Evolutionary conservation across 176 grass and related monocot genomes (phyloP), one percentile per base, ranked within the genome.

Genomic region (Juncus inflexus): DNA sequence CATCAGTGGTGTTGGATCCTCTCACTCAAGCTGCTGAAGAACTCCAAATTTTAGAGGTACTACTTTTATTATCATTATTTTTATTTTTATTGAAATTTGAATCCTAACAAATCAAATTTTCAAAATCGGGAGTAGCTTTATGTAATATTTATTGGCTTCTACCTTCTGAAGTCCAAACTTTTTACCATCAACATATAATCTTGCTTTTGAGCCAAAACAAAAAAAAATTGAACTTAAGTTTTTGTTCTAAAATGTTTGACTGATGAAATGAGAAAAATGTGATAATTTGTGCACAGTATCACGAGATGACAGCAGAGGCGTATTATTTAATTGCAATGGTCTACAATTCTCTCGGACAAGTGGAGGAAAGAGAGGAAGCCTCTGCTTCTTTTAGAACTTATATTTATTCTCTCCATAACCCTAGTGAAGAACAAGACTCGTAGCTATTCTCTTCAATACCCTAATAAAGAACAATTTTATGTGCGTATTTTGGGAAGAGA

Each of bases 31-130:
- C 88, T 39, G 70, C 80, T 12, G 83, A 99, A 82, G 85, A 99
- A 45, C 67, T 99, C 42, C 70, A 84, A 79, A 82, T 84, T 63
- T 84, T 99, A 54, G 94, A 99, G 85, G 94, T 99, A 75, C 79
- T 74, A n/a, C 74, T 69, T 63, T 11, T 7, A n/a, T n/a, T n/a
- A n/a, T n/a, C n/a, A n/a, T n/a, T 28, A 7, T 40, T 54, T 40
- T 39, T 69, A 55, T 28, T 28, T 28, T n/a, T n/a, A n/a, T n/a
- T n/a, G n/a, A n/a, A 28, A 28, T 28, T 28, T 28, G 0, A 28
- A 28, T 1, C 19, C 19, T 28, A 28, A 1, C 1, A 28, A 28
- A 28, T 28, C 19, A 28, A 28, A 28, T 1, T 28, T 12, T 40
- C 37, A 28, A 28, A 28, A 28, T 28, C 19, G 1, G 19, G 19